Evolutionary conservation across 768 basidiomycete species (phyloP), one percentile per base, ranked within the genome.

Genomic region (Leccinum barrowsii): DNA sequence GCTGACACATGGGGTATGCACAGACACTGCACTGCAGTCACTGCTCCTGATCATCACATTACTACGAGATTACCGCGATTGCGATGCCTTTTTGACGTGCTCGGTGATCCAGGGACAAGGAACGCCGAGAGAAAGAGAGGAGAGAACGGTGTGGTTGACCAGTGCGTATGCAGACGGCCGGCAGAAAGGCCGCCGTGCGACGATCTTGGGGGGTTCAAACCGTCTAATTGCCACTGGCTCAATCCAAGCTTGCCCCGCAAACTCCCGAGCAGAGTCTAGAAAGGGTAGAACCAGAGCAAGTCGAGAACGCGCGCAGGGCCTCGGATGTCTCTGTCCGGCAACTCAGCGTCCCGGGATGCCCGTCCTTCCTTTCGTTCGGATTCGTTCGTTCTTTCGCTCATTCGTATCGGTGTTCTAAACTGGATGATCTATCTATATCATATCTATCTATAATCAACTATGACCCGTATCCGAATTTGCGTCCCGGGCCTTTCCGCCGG

Each of bases 1-100:
- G 37, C 37, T 40, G 37, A n/a, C 37, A n/a, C 17, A 40, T 8
- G 24, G 28, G 24, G 37, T 40, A 40, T 12, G 15, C 35, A 40
- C 7, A 40, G 37, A 40, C 17, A 40, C 40, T 40, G 17, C 40
- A 40, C 40, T 40, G 40, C 40, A 8, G n/a, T 21, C 21, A 21
- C 21, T 42, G 40, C 40, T 42, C 40, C n/a, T 19, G 40, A 42
- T 19, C 40, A 61, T 57, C 56, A 34, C 40, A 60, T 57, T 55
- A 54, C 49, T 55, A 54, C 49, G 60, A 67, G 62, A 48, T 0
- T 12, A 55, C 52, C 50, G 37, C 62, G 50, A 37, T 52, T 53
- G 37, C 60, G 50, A 37, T 10, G 53, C 55, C 26, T 56, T 11
- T 42, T 42, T 42, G 40, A 57, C 55, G 13, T 44, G 55, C 50